A percentile compares a stretch with the other conserved stretches of the same genome.
phyloP scores from a whole-genome alignment of 2,329 filamentous ascomycete genomes.

The Blastomyces parvus region DNA sequence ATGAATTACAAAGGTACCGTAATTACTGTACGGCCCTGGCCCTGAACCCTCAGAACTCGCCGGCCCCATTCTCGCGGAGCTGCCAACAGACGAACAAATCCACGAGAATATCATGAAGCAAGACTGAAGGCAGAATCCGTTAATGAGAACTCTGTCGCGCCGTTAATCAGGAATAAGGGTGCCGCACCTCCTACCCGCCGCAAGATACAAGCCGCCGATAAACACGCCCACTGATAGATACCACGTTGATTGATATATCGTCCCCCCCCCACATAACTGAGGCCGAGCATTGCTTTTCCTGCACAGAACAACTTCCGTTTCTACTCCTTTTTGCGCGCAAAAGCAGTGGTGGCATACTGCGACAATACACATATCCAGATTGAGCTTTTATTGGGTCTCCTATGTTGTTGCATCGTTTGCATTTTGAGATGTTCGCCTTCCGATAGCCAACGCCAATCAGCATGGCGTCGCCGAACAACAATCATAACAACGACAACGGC shows the following conservation, averaged over 20 bases:
- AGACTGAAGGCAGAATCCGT: neutral
- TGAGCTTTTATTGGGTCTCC: neutral
- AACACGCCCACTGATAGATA: neutral
- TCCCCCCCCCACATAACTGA: neutral
- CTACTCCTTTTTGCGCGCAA: neutral
- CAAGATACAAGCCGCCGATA: neutral
- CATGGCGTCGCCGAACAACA: constrained; percentile 29
- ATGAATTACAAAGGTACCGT: neutral
- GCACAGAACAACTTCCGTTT: neutral
- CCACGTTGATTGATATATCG: neutral
- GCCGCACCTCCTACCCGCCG: neutral
- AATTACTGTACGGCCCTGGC: neutral
- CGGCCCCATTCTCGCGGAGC: neutral
- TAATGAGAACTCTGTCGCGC: neutral
- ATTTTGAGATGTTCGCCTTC: constrained; percentile 28
- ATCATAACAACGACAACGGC: constrained; percentile 9
- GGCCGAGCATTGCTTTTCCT: neutral
- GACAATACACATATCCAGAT: neutral
- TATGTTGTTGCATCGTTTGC: constrained; percentile 12
- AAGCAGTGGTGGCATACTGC: neutral
- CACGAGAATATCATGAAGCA: neutral
- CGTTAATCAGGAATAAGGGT: neutral
- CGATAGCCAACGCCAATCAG: constrained; percentile 30
- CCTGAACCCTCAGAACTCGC: neutral
- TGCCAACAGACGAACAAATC: neutral